Base-by-base conservation (phyloP, 306 rosid genomes). In the Comarum palustre region DNA sequence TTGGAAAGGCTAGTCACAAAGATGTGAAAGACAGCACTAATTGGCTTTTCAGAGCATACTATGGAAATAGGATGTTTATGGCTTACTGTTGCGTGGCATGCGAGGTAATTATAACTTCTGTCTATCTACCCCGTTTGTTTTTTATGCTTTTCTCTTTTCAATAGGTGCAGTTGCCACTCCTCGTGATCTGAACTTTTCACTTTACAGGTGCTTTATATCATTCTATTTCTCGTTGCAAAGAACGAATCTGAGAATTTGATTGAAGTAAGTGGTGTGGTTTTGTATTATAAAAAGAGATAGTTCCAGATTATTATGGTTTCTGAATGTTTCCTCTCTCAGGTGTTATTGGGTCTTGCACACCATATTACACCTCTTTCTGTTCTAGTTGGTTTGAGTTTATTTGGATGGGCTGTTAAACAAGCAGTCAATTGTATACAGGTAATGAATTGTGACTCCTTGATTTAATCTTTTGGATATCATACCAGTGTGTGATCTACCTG, bases 391-490 rank as follows among this genome's bases (percentile, higher is more conserved):
- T 72, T 86, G 38, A 86, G 87, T 83, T 74, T 88, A 60, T 86
- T 94, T 77, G 99, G 99, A 79, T 94, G 99, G 92, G 91, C 93
- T 24, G 93, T 87, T 83, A 94, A 94, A 84, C 99, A 94, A 82
- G 74, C 84, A 72, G 70, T 91, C 68, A 94, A 94, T 80, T 43
- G 92, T 61, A 94, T 94, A 32, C 99, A 94, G 99, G 99, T 94
- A 73, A 68, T 52, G 58, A 32, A n/a, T 74, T 1, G 6, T 62
- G 6, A 39, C 59, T 31, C 9, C 41, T 2, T 67, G 13, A 12
- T 13, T 32, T 19, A 0, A 8, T 22, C 3, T 34, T 12, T 8
- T 13, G 31, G 34, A 71, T 0, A 22, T 58, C 20, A 46, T 15
- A 4, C 3, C 52, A 13, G 22, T 47, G 13, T 8, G 0, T 13